Conservation (phyloP, 2,329 filamentous ascomycete genomes). For the Lasiodiplodia gonubiensis region DNA sequence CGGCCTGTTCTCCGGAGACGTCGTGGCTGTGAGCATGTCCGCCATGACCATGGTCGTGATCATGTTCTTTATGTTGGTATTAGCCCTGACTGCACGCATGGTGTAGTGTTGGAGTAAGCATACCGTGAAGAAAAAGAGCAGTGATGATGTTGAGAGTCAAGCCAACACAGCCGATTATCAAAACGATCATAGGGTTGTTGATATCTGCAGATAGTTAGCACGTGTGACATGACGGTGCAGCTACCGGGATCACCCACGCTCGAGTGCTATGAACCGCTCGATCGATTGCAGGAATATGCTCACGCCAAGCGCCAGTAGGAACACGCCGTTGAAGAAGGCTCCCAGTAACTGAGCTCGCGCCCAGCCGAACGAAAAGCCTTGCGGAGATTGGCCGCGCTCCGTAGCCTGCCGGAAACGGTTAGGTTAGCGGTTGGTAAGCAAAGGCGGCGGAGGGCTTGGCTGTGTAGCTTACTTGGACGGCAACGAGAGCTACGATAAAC, state of each 20-base stretch:
- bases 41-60: neutral
- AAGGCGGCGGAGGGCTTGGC: constrained; percentile 2
- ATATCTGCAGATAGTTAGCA: constrained; percentile 54
- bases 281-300: constrained; percentile 77
- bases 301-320: constrained; percentile 72
- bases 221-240: too few relatives aligned
- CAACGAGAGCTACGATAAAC: constrained; percentile 69
- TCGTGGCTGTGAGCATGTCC: neutral
- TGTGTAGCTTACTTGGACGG: constrained; percentile 60
- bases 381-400: constrained; percentile 61
- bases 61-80: neutral
- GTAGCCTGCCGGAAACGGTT: constrained; percentile 39
- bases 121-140: constrained; percentile 69
- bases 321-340: constrained; percentile 81
- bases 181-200: constrained; percentile 67
- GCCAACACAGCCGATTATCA: constrained; percentile 73
- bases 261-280: constrained; percentile 68
- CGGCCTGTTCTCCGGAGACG: neutral
- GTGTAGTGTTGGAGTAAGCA: constrained; percentile 31
- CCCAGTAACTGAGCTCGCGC: constrained; percentile 74
- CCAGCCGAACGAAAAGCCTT: constrained; percentile 74
- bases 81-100: too few relatives aligned
- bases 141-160: constrained; percentile 71
- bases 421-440: constrained; percentile 10
- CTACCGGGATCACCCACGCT: constrained; percentile 48